Evolutionary conservation across 2,329 filamentous ascomycete genomes (phyloP).

Genomic region (Curvularia hawaiiensis): DNA sequence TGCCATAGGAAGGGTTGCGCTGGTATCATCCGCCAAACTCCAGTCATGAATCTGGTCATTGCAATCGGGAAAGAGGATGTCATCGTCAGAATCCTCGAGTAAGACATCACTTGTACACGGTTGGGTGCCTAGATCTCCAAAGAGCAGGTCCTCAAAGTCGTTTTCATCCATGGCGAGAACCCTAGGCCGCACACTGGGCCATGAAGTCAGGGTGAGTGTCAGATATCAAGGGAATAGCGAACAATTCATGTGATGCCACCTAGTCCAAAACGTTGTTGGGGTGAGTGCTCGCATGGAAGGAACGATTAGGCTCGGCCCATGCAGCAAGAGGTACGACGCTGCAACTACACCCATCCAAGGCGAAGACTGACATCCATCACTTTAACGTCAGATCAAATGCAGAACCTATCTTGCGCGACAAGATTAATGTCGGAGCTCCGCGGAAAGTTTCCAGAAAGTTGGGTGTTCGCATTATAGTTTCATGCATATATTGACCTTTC

Average conservation of each 20-base stretch:
- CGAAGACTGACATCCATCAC: neutral
- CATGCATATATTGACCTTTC: neutral
- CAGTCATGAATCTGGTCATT: conserved; percentile 13
- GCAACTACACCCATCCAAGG: neutral
- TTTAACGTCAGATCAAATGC: neutral
- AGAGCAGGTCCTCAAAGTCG: conserved; percentile 40
- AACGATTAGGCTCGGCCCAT: conserved; percentile 1
- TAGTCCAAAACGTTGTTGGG: neutral
- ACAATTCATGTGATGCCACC: neutral
- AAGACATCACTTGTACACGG: conserved; percentile 17
- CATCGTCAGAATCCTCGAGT: conserved; percentile 25
- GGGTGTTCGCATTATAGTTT: conserved; percentile 5
- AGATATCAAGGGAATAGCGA: neutral
- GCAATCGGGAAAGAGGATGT: conserved; percentile 27
- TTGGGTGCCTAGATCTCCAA: conserved; percentile 27
- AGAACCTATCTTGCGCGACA: neutral
- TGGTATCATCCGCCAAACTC: conserved; percentile 7
- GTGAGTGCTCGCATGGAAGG: conserved; percentile 2
- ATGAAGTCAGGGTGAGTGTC: neutral
- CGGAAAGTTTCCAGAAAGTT: neutral
- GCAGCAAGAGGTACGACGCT: conserved; percentile 1
- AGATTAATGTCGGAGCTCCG: neutral
- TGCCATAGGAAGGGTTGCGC: neutral
- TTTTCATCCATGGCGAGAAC: conserved; percentile 26
- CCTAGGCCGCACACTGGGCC: neutral